Base-by-base conservation (phyloP, 164 flowering plant genomes). In the Protea cynaroides region DNA sequence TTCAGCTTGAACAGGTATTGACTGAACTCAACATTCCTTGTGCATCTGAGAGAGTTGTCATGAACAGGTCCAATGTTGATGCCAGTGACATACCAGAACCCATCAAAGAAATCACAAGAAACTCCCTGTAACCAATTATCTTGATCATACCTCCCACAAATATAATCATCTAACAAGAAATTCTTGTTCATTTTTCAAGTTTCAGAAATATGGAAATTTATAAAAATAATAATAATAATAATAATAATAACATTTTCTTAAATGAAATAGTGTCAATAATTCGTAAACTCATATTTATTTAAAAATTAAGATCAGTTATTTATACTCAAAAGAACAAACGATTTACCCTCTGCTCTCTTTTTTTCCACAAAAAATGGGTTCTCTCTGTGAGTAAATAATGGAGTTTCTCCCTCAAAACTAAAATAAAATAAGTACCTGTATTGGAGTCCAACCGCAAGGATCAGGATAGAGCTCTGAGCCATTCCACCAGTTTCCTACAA, bases 361-460 rank as follows among this genome's bases (percentile, higher is more conserved):
- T 8, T 40, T 40, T 56, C 36, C 23, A 14, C 12, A 17, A 36
- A 63, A 63, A 43, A 23, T 4, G 38, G 25, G 11, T 7, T 7
- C 18, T 22, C 19, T 40, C 10, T 8, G 9, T 40, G 46, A 40
- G 14, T 40, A 9, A 40, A 40, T 40, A 40, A 40, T 40, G 9
- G 9, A 12, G 14, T 37, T 37, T 37, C 40, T 37, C 7, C 40
- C 9, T 37, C 4, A 37, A 37, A 37, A 37, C 4, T 37, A 37
- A 37, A 37, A 37, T 37, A 37, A 37, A 37, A 37, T 37, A 37
- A 29, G 2, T 29, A 85, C 92, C 96, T 86, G 86, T 8, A 92
- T 90, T 4, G 98, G 96, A 54, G 96, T 90, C 96, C 93, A 92
- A 1, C 98, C 98, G 74, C 98, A 92, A 68, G 98, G 98, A 66